Percentiles rank a stretch among this genome's conserved stretches.
Conservation (phyloP, 2,329 filamentous ascomycete species). For the Talaromyces sp. region DNA sequence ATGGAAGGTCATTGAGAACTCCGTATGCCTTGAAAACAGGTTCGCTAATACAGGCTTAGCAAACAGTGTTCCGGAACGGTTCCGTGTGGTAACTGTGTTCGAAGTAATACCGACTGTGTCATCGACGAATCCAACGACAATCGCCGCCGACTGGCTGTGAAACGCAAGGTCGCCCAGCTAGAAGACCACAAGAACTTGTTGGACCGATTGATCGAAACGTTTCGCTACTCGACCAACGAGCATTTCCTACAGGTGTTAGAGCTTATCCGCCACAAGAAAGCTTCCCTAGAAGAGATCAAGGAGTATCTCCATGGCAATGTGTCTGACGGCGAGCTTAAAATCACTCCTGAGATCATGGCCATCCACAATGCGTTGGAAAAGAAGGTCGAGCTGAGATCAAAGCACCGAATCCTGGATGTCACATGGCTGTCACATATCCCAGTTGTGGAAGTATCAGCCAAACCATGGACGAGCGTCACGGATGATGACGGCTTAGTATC, state of each 20-base stretch:
- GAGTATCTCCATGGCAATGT: conserved; percentile 2
- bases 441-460: conserved; percentile 8
- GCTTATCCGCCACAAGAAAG: conserved; percentile 5
- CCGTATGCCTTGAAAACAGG: neutral
- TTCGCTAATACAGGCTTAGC: conserved; percentile 20
- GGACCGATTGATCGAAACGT: conserved; percentile 16
- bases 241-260: conserved; percentile 8
- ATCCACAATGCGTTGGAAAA: conserved; percentile 3
- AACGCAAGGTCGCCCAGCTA: conserved; percentile 21
- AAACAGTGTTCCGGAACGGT: conserved; percentile 26
- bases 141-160: conserved; percentile 19
- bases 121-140: conserved; percentile 20
- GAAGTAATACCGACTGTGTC: conserved; percentile 17
- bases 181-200: conserved; percentile 20
- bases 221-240: conserved; percentile 16
- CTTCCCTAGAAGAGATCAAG: conserved; percentile 6
- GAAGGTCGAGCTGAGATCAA: conserved; percentile 1
- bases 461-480: conserved; percentile 10
- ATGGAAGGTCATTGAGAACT: conserved; percentile 7
- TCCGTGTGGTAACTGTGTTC: conserved; percentile 20
- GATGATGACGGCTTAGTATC: conserved; percentile 11
- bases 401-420: conserved; percentile 10
- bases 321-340: conserved; percentile 3
- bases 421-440: conserved; percentile 11
- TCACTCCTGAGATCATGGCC: conserved; percentile 7